Base-by-base conservation (phyloP, 106 monocot genomes). In the Iris macrosiphon region DNA sequence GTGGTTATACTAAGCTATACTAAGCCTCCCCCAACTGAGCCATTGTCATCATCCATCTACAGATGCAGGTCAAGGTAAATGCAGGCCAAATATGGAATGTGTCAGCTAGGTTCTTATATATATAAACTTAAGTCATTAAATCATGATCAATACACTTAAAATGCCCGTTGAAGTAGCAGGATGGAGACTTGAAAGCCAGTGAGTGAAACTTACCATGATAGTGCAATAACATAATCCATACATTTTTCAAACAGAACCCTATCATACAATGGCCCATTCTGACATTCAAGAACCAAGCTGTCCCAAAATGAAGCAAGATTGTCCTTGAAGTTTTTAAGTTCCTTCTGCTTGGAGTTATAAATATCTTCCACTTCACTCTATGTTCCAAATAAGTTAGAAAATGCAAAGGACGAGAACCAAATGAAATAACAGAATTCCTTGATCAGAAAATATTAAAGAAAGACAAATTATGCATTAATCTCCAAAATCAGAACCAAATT, bases 201-300 rank as follows among this genome's bases (percentile, higher is more conserved):
- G 69, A 78, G 58, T 62, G 34, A 66, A 48, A 27, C 68, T 44
- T 67, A 98, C 98, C 98, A 98, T 64, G 91, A 91, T 54, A 98
- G 59, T 47, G 98, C 91, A 73, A 98, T 81, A 22, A 86, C 64
- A 78, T 81, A 98, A 43, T 91, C 91, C 60, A 84, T 82, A 68
- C 91, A 87, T 74, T 83, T 98, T 31, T 91, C 91, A 59, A 98
- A 84, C 31, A 98, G 67, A 13, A 78, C 24, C 25, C 78, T 87
- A 70, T 98, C 98, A 78, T 87, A 98, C 41, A 98, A 61, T 17
- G 91, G 98, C 7, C 91, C 98, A 70, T 87, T 90, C 66, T 98
- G 83, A 45, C 98, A 91, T 55, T 98, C 98, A 53, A 87, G 74
- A 60, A 98, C 87, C 52, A 98, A 55, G 41, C 40, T 62, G 41